These are phyloP conservation scores for Colletotrichum sublineola DNA, from an alignment of 2,329 filamentous ascomycete species.

Conservation along the genomic window DNA sequence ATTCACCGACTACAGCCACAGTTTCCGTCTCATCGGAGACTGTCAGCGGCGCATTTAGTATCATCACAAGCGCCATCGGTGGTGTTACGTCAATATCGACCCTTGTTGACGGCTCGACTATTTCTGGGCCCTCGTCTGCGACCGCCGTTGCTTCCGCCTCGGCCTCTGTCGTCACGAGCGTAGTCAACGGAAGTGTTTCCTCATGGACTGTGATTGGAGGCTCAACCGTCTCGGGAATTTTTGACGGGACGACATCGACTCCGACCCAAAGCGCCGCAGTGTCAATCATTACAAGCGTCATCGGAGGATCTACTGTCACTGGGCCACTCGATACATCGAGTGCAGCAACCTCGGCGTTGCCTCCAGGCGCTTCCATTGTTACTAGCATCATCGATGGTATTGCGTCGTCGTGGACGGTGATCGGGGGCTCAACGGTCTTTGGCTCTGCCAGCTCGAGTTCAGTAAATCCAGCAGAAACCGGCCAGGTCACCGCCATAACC, in stretches of 20 bases:
- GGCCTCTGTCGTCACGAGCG: slow-evolving; percentile 5
- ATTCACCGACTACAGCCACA: neutral
- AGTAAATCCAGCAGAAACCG: neutral
- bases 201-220: neutral
- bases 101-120: neutral
- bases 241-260: neutral
- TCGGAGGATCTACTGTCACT: neutral
- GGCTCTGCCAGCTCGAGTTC: neutral
- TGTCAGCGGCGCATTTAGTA: neutral
- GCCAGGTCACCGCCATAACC: neutral
- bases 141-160: neutral
- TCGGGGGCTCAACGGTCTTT: neutral
- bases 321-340: neutral
- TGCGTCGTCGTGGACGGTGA: slow-evolving; percentile 13
- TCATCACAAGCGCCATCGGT: slow-evolving; percentile 12
- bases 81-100: neutral
- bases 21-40: neutral
- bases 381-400: slow-evolving; percentile 20
- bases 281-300: slow-evolving; percentile 18
- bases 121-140: neutral
- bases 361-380: neutral
- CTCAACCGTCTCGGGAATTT: neutral
- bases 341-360: neutral
- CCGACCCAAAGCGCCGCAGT: neutral
- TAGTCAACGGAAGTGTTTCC: neutral